Conservation (phyloP, 805 yeast species). For the Starmera caribaea region DNA sequence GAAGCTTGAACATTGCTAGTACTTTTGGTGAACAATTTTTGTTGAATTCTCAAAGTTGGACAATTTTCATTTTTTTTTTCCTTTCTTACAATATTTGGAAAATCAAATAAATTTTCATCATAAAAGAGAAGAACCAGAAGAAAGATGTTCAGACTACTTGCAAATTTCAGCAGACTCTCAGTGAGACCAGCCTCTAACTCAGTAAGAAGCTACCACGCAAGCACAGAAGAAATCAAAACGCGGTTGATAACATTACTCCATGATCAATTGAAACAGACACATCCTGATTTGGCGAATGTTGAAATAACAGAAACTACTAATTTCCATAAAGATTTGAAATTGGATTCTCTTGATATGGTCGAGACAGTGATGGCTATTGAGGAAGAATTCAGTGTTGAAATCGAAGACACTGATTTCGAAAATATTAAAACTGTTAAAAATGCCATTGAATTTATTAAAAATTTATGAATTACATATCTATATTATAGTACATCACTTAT, state of each 20-base stretch:
- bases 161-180: no score
- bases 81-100: no score
- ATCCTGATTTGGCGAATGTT: slow-evolving; percentile 16
- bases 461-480: neutral
- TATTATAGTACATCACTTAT: neutral
- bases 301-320: slow-evolving; percentile 33
- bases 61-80: no score
- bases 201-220: neutral
- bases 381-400: slow-evolving; percentile 54
- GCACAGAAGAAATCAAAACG: neutral
- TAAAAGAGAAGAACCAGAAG: no score
- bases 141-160: no score
- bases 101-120: no score
- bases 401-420: slow-evolving; percentile 79
- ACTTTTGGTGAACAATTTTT: neutral
- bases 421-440: slow-evolving; percentile 80
- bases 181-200: no score
- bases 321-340: slow-evolving; percentile 55
- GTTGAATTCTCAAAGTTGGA: neutral
- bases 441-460: slow-evolving; percentile 65
- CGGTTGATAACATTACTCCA: slow-evolving; percentile 20
- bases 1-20: neutral
- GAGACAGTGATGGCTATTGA: slow-evolving; percentile 69
- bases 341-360: slow-evolving; percentile 64
- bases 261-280: slow-evolving; percentile 48